A percentile compares a stretch with the other conserved stretches of the same genome.
These are phyloP conservation scores for Ophiostoma montium DNA, from an alignment of 2,329 filamentous ascomycete genomes.

Conservation along the genomic window DNA sequence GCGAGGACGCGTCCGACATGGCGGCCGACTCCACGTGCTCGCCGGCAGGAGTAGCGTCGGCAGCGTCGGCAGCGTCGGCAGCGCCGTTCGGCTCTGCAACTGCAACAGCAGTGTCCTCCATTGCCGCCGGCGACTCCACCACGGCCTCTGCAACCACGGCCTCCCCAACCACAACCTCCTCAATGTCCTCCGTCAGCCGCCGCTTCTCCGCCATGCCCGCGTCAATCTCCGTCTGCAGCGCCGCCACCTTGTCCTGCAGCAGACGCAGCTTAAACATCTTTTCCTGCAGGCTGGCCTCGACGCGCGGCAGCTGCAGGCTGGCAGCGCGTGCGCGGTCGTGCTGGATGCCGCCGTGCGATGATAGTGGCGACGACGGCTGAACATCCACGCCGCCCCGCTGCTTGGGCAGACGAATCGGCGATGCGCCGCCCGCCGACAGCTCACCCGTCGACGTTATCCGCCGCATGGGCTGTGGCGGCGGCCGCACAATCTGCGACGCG, in stretches of 20 bases:
- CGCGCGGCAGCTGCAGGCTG: slow-evolving; percentile 25
- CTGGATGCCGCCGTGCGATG: slow-evolving; percentile 5
- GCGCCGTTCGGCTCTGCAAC: too few species aligned
- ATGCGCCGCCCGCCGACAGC: neutral
- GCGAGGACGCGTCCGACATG: neutral
- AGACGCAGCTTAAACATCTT: slow-evolving; percentile 33
- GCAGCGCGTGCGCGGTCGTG: slow-evolving; percentile 22
- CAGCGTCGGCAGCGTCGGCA: neutral
- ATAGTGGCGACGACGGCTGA: neutral
- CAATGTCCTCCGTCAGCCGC: slow-evolving; percentile 20
- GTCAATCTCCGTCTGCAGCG: slow-evolving; percentile 33
- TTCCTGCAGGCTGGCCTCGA: slow-evolving; percentile 26
- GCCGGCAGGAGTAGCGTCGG: neutral
- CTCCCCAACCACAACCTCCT: slow-evolving; percentile 20
- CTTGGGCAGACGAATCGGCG: slow-evolving; percentile 16
- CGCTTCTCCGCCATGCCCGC: slow-evolving; percentile 21
- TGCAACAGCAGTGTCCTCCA: too few species aligned
- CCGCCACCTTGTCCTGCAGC: slow-evolving; percentile 31
- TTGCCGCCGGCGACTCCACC: neutral
- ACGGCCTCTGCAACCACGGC: neutral
- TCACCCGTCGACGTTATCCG: slow-evolving; percentile 5
- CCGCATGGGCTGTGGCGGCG: neutral
- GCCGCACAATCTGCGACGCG: neutral
- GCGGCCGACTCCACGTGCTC: neutral
- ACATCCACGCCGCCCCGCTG: slow-evolving; percentile 12